Base-by-base conservation (phyloP, 352 stramenopile species). In the Phytopythium oedochilum region DNA sequence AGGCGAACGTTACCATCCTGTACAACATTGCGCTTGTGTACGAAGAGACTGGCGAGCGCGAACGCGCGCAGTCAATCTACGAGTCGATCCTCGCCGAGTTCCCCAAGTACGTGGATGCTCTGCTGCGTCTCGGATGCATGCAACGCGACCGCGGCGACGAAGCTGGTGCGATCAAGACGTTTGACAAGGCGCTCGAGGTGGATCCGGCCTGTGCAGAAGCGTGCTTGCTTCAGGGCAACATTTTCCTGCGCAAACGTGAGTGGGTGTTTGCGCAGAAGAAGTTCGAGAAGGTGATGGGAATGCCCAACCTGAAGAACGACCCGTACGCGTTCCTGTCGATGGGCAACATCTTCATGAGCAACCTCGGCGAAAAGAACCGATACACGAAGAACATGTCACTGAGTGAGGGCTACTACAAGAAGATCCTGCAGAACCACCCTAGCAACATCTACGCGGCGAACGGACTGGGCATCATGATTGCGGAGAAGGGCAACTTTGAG, bases 311-410 rank as follows among this genome's bases (percentile, higher is more conserved):
- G 32, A 96, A 96, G 57, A 97, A 98, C 53, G 94, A 98, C 66
- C 87, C 94, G 25, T 99, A 99, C 73, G 93, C 96, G 11, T 96
- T 98, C 70, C 73, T 99, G 20, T 97, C 91, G 23, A 91, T 99
- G 74, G 96, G 95, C 44, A 99, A 98, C 57, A 98, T 99, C 57
- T 99, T 98, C 68, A 98, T 99, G 85, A 97, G 89, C 66, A 99
- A 98, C 68, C 74, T 98, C 9, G 90, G 96, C 29, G 92, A 96
- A 39, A 96, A 96, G 46, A 89, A 95, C 46, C 90, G 95, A 8
- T 98, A 98, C 78, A 91, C 86, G 23, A 98, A 98, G 71, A 97
- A 98, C 76, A 93, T 99, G 68, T 87, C 90, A 53, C 87, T 96
- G 40, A 91, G 78, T 47, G 92, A 96, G 61, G 92, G 96, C 25